Evolutionary conservation across 768 basidiomycete genomes (phyloP), one percentile per base, ranked within the genome.

Genomic region (Vararia minispora): DNA sequence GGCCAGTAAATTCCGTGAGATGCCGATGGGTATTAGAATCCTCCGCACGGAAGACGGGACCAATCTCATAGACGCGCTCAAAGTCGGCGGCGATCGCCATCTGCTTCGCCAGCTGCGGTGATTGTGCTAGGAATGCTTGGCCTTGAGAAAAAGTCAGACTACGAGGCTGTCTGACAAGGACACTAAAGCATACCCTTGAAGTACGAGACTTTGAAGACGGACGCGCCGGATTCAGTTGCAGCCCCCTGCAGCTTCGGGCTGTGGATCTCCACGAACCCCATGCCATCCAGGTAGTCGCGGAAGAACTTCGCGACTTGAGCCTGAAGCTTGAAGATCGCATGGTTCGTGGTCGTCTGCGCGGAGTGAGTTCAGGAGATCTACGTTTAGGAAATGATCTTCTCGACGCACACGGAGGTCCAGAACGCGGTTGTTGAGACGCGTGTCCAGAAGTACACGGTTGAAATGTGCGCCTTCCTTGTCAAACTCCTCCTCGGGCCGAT

Each of bases 1-100:
- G 81, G 21, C 95, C 95, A 47, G 90, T 84, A 61, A 97, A 99
- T 60, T 99, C 95, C 14, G 95, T 98, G 64, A 99, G 70, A 66
- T 99, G 95, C 35, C 95, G 84, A 57, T 97, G 89, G 3, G 95
- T 98, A 61, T 92, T 89, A 33, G 94, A 83, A 59, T 98, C 78
- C 61, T 98, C 95, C 12, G 95, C 95, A 45, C 95, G 88, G 69
- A 98, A 98, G 39, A 98, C 94, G 40, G 82, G 77, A 0, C 80
- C 95, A 44, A 99, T 90, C 62, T 99, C 95, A 62, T 92, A 99
- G 6, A 99, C 95, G 23, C 90, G 76, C 59, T 98, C 95, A 55
- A 98, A 91, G 63, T 98, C 95, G 38, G 89, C 91, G 24, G 95
- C 90, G 51, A 99, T 98, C 43, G 85, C 87, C 95, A 99, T 99